Conservation (phyloP, 2,329 filamentous ascomycete genomes). For the Westerdykella ornata region DNA sequence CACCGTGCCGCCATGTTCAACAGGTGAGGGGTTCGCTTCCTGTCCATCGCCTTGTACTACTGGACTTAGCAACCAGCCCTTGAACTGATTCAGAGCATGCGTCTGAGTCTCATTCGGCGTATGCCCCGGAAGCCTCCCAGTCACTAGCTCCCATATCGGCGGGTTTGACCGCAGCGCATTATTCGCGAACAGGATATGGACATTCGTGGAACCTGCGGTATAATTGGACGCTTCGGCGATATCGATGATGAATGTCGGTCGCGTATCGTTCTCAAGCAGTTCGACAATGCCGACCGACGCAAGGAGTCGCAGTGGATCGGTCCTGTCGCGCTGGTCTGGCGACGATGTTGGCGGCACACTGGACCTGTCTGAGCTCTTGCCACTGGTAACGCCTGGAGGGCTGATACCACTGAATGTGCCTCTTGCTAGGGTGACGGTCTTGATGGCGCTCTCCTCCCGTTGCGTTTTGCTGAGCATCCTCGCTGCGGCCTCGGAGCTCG, state of each 20-base stretch:
- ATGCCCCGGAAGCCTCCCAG: conserved; percentile 36
- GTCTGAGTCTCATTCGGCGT: conserved; percentile 33
- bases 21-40: conserved; percentile 43
- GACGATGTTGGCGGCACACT: conserved; percentile 46
- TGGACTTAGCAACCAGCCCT: conserved; percentile 58
- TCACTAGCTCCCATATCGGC: conserved; percentile 52
- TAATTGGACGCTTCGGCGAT: conserved; percentile 53
- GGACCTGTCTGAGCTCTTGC: conserved; percentile 50
- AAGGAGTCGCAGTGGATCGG: conserved; percentile 51
- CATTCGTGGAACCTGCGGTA: conserved; percentile 39
- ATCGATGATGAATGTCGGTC: conserved; percentile 72
- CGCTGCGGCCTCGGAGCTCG: conserved; percentile 50
- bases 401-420: conserved; percentile 39
- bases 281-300: conserved; percentile 63
- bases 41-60: conserved; percentile 48
- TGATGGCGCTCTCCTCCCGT: conserved; percentile 45
- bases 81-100: conserved; percentile 50
- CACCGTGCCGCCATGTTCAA: conserved; percentile 57
- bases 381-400: conserved; percentile 44
- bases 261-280: conserved; percentile 66
- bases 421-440: conserved; percentile 47
- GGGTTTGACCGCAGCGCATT: conserved; percentile 54
- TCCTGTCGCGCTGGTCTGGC: conserved; percentile 46
- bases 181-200: conserved; percentile 64
- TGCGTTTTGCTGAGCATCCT: conserved; percentile 51